A percentile compares a stretch with the other conserved stretches of the same genome.
Evolutionary conservation across 306 rosid species (phyloP).

Genomic region (Citrullus mucosospermus): DNA sequence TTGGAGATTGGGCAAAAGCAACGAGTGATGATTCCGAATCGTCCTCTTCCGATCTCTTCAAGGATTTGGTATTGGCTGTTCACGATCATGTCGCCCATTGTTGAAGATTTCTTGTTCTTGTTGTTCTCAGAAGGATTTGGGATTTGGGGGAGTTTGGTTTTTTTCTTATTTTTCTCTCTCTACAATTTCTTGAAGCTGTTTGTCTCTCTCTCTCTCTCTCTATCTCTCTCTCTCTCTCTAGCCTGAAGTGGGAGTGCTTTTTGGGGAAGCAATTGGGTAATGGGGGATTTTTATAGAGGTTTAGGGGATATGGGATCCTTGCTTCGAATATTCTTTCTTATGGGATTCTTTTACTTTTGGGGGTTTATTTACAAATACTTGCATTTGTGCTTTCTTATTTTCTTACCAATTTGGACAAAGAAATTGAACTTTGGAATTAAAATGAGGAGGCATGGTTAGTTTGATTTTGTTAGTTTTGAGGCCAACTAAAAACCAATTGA

Average conservation of each 20-base stretch:
- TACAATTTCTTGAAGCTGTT: no score
- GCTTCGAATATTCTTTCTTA: conserved; percentile 20
- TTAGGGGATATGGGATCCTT: background rate
- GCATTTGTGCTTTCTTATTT: no score
- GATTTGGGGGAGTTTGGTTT: background rate
- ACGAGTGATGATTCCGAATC: conserved; percentile 53
- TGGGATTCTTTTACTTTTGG: background rate
- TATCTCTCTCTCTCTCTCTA: background rate
- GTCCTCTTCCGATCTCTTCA: conserved; percentile 73
- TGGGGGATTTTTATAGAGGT: conserved; percentile 1
- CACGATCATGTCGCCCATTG: conserved; percentile 41
- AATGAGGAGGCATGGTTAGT: no score
- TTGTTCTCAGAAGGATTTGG: no score
- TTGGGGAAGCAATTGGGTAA: background rate
- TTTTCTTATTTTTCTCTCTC: background rate
- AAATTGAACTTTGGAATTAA: no score
- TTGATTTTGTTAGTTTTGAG: no score
- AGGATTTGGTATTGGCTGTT: conserved; percentile 32
- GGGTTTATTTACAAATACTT: background rate
- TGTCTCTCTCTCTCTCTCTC: background rate
- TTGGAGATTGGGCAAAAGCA: conserved; percentile 24
- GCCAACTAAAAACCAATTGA: no score
- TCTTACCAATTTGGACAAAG: no score
- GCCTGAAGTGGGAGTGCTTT: background rate
- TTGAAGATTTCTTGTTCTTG: background rate